phyloP scores from a whole-genome alignment of 768 basidiomycete genomes.

The Psilocybe sp. region DNA sequence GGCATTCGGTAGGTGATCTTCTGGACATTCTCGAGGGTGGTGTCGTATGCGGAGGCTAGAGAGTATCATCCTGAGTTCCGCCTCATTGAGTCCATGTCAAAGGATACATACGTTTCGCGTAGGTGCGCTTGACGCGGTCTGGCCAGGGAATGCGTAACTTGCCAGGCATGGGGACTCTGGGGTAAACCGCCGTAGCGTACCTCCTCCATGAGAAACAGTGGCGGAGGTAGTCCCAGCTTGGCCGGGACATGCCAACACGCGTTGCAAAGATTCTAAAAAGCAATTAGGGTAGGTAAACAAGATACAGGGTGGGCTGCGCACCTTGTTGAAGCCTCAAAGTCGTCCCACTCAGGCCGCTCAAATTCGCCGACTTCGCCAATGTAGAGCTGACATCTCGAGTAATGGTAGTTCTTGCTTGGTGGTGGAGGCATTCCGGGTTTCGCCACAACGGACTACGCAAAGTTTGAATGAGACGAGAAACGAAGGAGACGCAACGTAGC shows the following conservation, averaged over 20 bases:
- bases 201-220: constrained; percentile 72
- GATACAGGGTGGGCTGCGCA: constrained; percentile 38
- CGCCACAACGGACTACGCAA: constrained; percentile 9
- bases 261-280: constrained; percentile 69
- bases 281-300: constrained; percentile 2
- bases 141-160: constrained; percentile 73
- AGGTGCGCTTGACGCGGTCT: constrained; percentile 34
- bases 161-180: constrained; percentile 42
- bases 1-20: constrained; percentile 74
- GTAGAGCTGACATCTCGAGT: constrained; percentile 78
- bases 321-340: constrained; percentile 32
- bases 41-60: constrained; percentile 63
- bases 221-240: constrained; percentile 54
- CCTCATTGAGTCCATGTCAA: not conserved
- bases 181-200: constrained; percentile 62
- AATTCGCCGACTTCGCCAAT: constrained; percentile 54
- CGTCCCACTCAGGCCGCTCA: constrained; percentile 43
- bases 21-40: constrained; percentile 54
- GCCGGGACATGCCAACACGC: constrained; percentile 59
- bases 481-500: constrained; percentile 2
- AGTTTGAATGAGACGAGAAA: not conserved
- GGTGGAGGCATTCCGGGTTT: constrained; percentile 21
- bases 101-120: constrained; percentile 41
- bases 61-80: constrained; percentile 1
- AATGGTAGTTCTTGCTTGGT: constrained; percentile 57